Conservation (phyloP, 2,329 filamentous ascomycete genomes). For the Pleochaeta shiraiana region DNA sequence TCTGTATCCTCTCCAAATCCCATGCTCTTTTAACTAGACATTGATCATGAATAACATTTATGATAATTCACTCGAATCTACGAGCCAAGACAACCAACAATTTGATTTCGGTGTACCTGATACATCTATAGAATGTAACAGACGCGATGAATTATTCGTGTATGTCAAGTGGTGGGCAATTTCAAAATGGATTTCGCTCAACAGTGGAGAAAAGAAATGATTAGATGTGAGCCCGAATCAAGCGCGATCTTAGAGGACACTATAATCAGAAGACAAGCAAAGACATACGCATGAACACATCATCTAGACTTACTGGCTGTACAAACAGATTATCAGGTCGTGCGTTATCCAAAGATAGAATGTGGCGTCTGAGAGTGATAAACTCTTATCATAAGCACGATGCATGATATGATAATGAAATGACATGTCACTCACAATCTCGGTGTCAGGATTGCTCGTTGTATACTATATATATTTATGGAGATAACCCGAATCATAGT, state of each 20-base stretch:
- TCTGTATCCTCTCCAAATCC: too few species aligned
- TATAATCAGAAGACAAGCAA: background rate
- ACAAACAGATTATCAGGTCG: background rate
- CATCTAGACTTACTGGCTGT: background rate
- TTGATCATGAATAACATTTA: too few species aligned
- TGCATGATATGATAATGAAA: background rate
- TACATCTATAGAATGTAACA: background rate
- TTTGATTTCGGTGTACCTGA: background rate
- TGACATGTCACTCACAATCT: background rate
- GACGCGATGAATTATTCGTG: background rate
- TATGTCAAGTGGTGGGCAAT: background rate
- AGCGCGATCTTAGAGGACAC: background rate
- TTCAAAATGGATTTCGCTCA: background rate
- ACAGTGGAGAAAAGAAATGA: background rate
- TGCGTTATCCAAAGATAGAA: background rate
- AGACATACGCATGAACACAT: background rate
- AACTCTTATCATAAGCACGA: background rate
- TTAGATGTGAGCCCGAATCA: background rate
- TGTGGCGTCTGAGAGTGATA: background rate
- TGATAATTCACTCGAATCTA: too few species aligned
- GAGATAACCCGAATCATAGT: too few species aligned
- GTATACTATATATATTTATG: too few species aligned
- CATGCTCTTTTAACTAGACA: too few species aligned
- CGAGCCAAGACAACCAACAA: too few species aligned
- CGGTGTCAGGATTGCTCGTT: too few species aligned